Percentiles rank a stretch among this genome's conserved stretches.
Conservation (phyloP, 192 early-diverging fungal genomes). For the Chytriomyces confervae region DNA sequence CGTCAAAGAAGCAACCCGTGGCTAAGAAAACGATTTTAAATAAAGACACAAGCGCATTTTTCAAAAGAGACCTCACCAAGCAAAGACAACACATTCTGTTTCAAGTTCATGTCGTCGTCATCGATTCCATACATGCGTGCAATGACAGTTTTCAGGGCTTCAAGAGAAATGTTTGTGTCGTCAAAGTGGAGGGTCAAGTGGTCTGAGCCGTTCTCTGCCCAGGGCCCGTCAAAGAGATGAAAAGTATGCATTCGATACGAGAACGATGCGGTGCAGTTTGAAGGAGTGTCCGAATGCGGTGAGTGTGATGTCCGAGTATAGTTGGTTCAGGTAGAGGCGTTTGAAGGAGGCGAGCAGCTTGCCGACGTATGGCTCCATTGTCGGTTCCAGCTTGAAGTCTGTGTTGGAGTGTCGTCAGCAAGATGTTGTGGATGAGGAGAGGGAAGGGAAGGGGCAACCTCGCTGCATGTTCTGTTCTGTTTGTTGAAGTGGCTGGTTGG, state of each 20-base stretch:
- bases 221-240: conserved; percentile 33
- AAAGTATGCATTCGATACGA: conserved; percentile 49
- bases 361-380: neutral
- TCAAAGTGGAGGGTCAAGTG: conserved; percentile 38
- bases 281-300: conserved; percentile 45
- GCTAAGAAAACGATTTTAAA: conserved; percentile 46
- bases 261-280: conserved; percentile 49
- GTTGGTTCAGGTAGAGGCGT: neutral
- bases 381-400: conserved; percentile 3
- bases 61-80: too few relatives aligned
- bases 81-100: conserved; percentile 28
- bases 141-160: conserved; percentile 40
- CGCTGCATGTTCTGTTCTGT: too few relatives aligned
- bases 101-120: conserved; percentile 19
- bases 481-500: too few relatives aligned
- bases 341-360: neutral
- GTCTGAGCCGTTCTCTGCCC: conserved; percentile 12
- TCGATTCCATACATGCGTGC: conserved; percentile 48
- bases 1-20: conserved; percentile 47
- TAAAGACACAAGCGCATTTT: conserved; percentile 35
- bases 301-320: conserved; percentile 44
- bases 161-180: conserved; percentile 44
- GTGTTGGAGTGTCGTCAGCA: too few relatives aligned
- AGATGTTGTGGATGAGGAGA: too few relatives aligned
- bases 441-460: too few relatives aligned